These are phyloP conservation scores for Colletotrichum plurivorum DNA, from an alignment of 2,329 filamentous ascomycete species.

Conservation along the genomic window DNA sequence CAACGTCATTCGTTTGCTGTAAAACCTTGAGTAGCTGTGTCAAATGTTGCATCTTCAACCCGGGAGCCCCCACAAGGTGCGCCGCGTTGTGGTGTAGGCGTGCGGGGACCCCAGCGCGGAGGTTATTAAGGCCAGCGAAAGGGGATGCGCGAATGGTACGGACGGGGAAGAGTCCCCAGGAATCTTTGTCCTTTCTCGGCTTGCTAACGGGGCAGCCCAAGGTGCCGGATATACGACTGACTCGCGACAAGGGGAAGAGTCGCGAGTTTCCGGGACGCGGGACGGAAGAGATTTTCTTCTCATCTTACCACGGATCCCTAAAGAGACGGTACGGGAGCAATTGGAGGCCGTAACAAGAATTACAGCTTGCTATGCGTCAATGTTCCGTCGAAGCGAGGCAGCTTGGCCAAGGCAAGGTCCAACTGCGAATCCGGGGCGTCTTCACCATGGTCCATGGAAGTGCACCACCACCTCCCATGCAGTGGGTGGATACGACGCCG, in stretches of 20 bases:
- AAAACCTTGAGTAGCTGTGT: conserved; percentile 32
- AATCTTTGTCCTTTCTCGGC: not conserved
- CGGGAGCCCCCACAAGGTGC: conserved; percentile 13
- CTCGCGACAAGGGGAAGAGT: conserved; percentile 15
- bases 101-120: conserved; percentile 39
- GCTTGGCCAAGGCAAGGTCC: conserved; percentile 11
- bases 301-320: not conserved
- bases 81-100: not conserved
- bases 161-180: not conserved
- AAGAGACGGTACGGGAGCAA: not conserved
- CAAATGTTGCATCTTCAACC: conserved; percentile 27
- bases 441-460: too few relatives aligned
- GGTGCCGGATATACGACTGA: conserved; percentile 21
- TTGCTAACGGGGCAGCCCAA: conserved; percentile 27
- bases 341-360: too few relatives aligned
- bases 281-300: not conserved
- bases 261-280: conserved; percentile 12
- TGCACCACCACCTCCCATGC: too few relatives aligned
- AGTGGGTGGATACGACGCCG: conserved; percentile 6
- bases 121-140: conserved; percentile 16
- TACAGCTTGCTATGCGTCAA: not conserved
- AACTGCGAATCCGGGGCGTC: conserved; percentile 17
- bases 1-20: conserved; percentile 34
- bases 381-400: not conserved
- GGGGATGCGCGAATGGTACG: conserved; percentile 7